These are phyloP conservation scores for Cyanidium caldarium DNA, from an alignment of 23 red algal species.

Conservation along the genomic window DNA sequence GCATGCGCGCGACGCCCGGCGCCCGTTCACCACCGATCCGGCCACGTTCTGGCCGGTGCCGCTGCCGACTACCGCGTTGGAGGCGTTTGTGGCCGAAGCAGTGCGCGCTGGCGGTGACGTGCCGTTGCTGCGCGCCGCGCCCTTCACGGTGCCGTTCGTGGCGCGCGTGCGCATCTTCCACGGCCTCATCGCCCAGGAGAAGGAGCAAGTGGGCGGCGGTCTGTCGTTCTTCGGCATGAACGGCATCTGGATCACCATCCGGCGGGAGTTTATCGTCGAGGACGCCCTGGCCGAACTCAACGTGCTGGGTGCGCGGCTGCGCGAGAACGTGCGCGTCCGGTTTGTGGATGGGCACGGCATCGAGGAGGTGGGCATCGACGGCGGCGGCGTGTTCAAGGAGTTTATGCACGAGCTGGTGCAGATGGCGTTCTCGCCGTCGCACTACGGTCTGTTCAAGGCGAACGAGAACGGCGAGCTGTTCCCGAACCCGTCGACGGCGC, in stretches of 20 bases:
- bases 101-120: conserved; percentile 27
- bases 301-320: conserved; percentile 9
- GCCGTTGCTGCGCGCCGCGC: conserved; percentile 45
- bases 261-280: conserved; percentile 63
- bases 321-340: conserved; percentile 48
- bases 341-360: conserved; percentile 93
- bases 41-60: conserved; percentile 17
- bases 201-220: conserved; percentile 18
- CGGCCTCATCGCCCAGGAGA: conserved; percentile 39
- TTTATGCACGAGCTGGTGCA: conserved; percentile 82
- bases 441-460: conserved; percentile 72
- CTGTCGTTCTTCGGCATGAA: conserved; percentile 15
- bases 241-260: conserved; percentile 59
- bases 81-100: neutral
- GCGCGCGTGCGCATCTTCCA: conserved; percentile 64
- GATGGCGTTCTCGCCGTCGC: conserved; percentile 56
- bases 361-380: conserved; percentile 94
- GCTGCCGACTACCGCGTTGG: conserved; percentile 1
- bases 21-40: conserved; percentile 18
- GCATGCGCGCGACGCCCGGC: conserved; percentile 28
- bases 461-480: conserved; percentile 61
- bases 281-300: conserved; percentile 69
- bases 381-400: conserved; percentile 97
- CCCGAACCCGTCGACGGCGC: conserved; percentile 60
- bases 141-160: conserved; percentile 59